Conservation (phyloP, 163 green algal species). For the Dunaliella salina region DNA sequence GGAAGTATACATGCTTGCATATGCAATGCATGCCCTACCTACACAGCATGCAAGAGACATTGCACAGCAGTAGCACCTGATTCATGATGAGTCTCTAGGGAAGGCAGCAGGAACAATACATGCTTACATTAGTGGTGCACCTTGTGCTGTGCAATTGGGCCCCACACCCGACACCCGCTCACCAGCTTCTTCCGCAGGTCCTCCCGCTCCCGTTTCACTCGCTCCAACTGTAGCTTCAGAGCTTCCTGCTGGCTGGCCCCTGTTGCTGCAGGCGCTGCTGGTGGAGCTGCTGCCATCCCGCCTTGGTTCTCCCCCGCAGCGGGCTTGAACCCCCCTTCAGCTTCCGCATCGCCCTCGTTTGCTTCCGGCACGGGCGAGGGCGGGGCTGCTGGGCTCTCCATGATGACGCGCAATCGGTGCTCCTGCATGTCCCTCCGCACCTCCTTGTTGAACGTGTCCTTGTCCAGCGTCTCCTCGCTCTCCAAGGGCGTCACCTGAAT, state of each 20-base stretch:
- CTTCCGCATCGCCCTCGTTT: conserved; percentile 30
- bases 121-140: no score
- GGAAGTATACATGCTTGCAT: no score
- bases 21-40: no score
- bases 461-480: conserved; percentile 38
- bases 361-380: conserved; percentile 42
- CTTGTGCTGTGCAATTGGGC: background rate
- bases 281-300: background rate
- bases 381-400: conserved; percentile 38
- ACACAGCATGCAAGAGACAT: no score
- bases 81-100: no score
- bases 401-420: conserved; percentile 29
- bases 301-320: background rate
- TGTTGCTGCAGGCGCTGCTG: background rate
- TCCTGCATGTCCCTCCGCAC: conserved; percentile 32
- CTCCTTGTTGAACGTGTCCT: conserved; percentile 46
- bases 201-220: conserved; percentile 20
- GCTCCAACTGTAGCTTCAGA: background rate
- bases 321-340: background rate
- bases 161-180: background rate
- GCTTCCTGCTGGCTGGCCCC: conserved; percentile 1
- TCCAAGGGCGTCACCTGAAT: conserved; percentile 39
- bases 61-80: no score
- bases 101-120: no score
- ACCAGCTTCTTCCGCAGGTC: conserved; percentile 30